Evolutionary conservation across 495 filamentous ascomycete genomes (phyloP).

Genomic region (Penicillium samsonianum): DNA sequence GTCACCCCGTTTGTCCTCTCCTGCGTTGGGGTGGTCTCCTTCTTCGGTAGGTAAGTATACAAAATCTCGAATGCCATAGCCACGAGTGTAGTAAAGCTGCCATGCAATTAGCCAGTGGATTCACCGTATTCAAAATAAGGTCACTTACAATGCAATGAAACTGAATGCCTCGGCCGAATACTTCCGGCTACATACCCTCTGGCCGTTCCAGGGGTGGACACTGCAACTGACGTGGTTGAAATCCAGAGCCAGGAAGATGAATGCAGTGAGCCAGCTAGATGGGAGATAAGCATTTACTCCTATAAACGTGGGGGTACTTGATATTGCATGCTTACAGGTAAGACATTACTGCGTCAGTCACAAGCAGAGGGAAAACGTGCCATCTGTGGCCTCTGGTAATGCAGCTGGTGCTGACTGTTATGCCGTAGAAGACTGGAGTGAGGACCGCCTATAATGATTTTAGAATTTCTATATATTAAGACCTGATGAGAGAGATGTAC

Average conservation of each 20-base stretch:
- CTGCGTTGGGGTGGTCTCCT: not conserved
- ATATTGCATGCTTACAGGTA: slow-evolving; percentile 17
- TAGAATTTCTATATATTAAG: not conserved
- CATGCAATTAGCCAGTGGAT: not conserved
- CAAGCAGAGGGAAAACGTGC: slow-evolving; percentile 18
- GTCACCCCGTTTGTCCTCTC: not conserved
- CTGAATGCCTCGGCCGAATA: slow-evolving; percentile 25
- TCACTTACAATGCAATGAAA: slow-evolving; percentile 30
- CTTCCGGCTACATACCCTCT: slow-evolving; percentile 19
- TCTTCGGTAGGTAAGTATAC: not conserved
- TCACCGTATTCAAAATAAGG: not conserved
- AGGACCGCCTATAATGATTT: slow-evolving; percentile 9
- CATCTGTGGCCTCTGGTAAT: slow-evolving; percentile 11
- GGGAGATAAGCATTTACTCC: not conserved
- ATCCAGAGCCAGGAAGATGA: slow-evolving; percentile 24
- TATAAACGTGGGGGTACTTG: not conserved
- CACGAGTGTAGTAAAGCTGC: not conserved
- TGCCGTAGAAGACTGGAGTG: slow-evolving; percentile 11
- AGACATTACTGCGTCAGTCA: slow-evolving; percentile 15
- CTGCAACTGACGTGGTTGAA: slow-evolving; percentile 23
- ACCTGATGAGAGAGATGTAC: slow-evolving; percentile 13
- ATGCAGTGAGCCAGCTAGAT: slow-evolving; percentile 26
- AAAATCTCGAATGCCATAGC: not conserved
- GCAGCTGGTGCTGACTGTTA: slow-evolving; percentile 16
- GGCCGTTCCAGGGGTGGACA: slow-evolving; percentile 20